Evolutionary conservation across 805 yeast genomes (phyloP).

Genomic region (Jamesozyma jinghongensis): DNA sequence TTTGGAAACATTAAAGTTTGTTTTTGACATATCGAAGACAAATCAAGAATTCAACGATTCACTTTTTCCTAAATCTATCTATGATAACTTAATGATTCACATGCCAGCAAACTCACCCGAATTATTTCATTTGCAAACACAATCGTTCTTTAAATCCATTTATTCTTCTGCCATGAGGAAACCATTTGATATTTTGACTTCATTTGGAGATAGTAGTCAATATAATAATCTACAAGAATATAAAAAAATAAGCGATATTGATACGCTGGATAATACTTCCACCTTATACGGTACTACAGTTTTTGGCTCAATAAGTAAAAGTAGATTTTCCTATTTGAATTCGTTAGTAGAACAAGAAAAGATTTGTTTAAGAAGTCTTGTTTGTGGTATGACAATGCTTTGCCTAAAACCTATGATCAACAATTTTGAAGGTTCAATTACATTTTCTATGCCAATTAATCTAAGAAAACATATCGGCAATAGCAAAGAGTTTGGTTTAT

Average conservation of each 20-base stretch:
- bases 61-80: constrained; percentile 20
- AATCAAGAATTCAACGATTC: background rate
- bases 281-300: constrained; percentile 24
- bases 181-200: constrained; percentile 14
- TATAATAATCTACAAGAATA: constrained; percentile 5
- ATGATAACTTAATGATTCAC: constrained; percentile 19
- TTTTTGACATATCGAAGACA: constrained; percentile 3
- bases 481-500: constrained; percentile 14
- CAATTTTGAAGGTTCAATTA: constrained; percentile 12
- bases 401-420: constrained; percentile 20
- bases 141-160: constrained; percentile 21
- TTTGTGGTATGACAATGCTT: constrained; percentile 23
- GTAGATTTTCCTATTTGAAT: constrained; percentile 12
- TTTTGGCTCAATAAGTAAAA: constrained; percentile 17
- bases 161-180: constrained; percentile 19
- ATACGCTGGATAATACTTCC: constrained; percentile 8
- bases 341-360: constrained; percentile 13
- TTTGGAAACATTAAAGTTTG: constrained; percentile 1
- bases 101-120: constrained; percentile 21
- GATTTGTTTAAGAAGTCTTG: constrained; percentile 19
- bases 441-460: constrained; percentile 20
- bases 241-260: constrained; percentile 4
- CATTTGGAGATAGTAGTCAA: background rate
- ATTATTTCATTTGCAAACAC: constrained; percentile 20
- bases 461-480: constrained; percentile 12